Evolutionary conservation across 805 yeast genomes (phyloP), one percentile per base, ranked within the genome.

Genomic region (Yarrowia keelungensis): DNA sequence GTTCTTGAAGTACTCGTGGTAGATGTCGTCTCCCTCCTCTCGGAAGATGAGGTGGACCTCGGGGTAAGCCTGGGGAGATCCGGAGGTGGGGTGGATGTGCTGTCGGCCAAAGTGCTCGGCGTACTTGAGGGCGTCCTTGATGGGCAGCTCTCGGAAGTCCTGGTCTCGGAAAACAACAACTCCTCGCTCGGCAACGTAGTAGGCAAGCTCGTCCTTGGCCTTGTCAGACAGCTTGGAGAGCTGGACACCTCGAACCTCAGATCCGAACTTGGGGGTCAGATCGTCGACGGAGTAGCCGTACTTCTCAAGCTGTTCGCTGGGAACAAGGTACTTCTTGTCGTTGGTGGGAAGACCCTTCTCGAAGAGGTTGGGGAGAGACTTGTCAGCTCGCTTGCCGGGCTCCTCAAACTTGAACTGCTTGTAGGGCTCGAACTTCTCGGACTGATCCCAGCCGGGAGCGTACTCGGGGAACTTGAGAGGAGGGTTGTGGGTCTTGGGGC

Each of bases 51-150:
- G 79, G 72, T 87, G 91, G 71, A 89, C 82, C 70, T 87, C 87
- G 5, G 90, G 88, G 70, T 79, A 79, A 9, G 80, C 81, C 71
- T 78, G 80, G 39, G 90, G 92, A 15, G 90, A 87, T 26, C 92
- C 92, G 11, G 90, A 85, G 12, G 90, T 87, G 58, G 91, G 91
- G 75, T 89, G 93, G 70, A 88, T 82, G 76, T 89, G 92, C 70
- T 86, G 81, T 43, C 87, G 87, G 42, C 94, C 93, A 75, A 86
- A 89, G 75, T 89, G 85, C 56, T 77, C 78, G 61, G 89, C 91
- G 78, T 81, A 87, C 47, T 88, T 81, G 53, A 75, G 70, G 5
- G 77, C 75, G 69, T 77, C 72, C 42, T 72, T 74, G 66, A 74
- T 71, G 14, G 75, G 71, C 51, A 71, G 72, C 14, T 82, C 80